Conservation (phyloP, 129 eudicot genomes). For the Tagetes erecta region DNA sequence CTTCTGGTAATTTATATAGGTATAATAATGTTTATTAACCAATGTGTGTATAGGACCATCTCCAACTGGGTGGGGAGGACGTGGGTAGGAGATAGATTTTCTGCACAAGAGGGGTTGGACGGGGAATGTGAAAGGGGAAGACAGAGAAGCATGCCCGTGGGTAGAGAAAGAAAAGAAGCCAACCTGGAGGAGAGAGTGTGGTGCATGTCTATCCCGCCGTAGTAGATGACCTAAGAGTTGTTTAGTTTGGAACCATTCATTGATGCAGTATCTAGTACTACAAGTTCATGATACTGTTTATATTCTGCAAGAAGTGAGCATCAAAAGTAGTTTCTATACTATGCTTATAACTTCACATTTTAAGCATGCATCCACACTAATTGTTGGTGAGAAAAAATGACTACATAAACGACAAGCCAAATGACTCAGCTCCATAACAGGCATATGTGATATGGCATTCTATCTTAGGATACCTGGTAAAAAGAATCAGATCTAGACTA, state of each 20-base stretch:
- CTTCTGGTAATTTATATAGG: neutral
- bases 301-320: neutral
- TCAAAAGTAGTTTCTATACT: neutral
- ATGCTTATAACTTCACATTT: conserved; percentile 6
- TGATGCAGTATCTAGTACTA: conserved; percentile 15
- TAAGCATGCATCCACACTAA: conserved; percentile 6
- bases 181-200: too few species aligned
- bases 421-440: neutral
- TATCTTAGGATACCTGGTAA: neutral
- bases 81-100: too few species aligned
- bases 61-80: too few species aligned
- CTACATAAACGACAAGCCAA: neutral
- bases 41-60: neutral
- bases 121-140: too few species aligned
- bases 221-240: neutral
- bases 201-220: too few species aligned
- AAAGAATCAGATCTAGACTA: neutral
- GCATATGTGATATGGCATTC: neutral
- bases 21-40: neutral
- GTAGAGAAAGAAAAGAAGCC: too few species aligned
- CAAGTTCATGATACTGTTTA: neutral
- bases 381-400: neutral
- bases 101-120: too few species aligned
- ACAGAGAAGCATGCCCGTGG: too few species aligned
- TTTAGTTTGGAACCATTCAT: neutral